Evolutionary conservation across 441 rosid genomes (phyloP).

Genomic region (Kokia cookei): DNA sequence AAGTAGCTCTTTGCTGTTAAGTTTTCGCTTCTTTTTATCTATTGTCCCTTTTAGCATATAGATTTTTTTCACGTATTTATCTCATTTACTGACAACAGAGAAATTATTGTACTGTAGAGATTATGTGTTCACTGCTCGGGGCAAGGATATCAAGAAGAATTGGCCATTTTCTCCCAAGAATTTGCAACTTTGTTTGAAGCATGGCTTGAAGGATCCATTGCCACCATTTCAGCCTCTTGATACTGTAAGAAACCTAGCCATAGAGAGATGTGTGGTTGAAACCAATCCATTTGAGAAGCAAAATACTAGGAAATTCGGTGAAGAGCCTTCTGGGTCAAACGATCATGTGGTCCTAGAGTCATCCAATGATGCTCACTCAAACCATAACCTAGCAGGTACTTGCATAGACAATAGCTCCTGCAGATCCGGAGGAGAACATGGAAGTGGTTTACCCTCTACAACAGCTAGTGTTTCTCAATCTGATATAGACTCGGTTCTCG

Average conservation of each 20-base stretch:
- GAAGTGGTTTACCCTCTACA: constrained; percentile 57
- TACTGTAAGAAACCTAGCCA: constrained; percentile 36
- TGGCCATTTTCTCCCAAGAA: constrained; percentile 92
- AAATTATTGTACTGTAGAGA: constrained; percentile 51
- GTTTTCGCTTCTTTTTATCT: not conserved
- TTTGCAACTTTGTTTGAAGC: constrained; percentile 72
- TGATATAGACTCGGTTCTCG: constrained; percentile 45
- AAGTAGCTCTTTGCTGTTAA: not conserved
- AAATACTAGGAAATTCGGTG: constrained; percentile 15
- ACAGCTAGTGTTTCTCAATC: constrained; percentile 43
- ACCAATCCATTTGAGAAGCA: constrained; percentile 22
- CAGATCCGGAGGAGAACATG: constrained; percentile 41
- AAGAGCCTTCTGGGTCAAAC: constrained; percentile 25
- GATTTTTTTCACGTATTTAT: not conserved
- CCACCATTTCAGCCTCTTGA: constrained; percentile 71
- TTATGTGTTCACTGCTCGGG: constrained; percentile 71
- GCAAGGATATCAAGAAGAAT: constrained; percentile 67
- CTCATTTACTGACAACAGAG: constrained; percentile 17
- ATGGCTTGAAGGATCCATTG: constrained; percentile 80
- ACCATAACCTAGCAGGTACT: constrained; percentile 21
- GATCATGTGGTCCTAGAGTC: constrained; percentile 20
- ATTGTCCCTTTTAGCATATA: not conserved
- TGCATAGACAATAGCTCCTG: constrained; percentile 40
- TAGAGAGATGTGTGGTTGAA: constrained; percentile 32
- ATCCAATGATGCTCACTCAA: constrained; percentile 25